A percentile compares a stretch with the other conserved stretches of the same genome.
Conservation (phyloP, 768 basidiomycete species). For the Scleroderma bovista region DNA sequence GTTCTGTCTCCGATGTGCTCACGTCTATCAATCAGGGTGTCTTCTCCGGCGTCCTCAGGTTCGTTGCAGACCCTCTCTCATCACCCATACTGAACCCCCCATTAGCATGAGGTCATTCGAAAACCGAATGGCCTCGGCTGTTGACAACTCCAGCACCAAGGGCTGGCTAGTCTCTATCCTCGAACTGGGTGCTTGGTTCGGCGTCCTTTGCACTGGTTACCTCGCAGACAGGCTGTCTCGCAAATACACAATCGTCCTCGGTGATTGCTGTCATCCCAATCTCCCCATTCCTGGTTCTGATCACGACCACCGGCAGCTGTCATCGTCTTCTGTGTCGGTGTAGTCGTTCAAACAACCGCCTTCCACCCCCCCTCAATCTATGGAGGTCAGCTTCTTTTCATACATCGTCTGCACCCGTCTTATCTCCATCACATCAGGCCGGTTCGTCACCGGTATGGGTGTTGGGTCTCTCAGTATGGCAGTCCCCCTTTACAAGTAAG, state of each 20-base stretch:
- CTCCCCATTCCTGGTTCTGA: slow-evolving; percentile 1
- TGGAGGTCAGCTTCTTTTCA: slow-evolving; percentile 37
- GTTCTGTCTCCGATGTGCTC: not conserved
- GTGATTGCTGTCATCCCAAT: slow-evolving; percentile 25
- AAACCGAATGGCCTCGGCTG: slow-evolving; percentile 49
- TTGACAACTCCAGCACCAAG: slow-evolving; percentile 45
- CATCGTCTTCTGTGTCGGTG: slow-evolving; percentile 61
- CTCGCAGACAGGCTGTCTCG: slow-evolving; percentile 69
- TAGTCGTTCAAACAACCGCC: slow-evolving; percentile 66
- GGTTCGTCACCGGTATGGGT: slow-evolving; percentile 75
- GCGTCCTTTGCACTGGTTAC: slow-evolving; percentile 66
- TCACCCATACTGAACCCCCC: not conserved
- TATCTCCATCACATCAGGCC: slow-evolving; percentile 30
- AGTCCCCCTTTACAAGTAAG: slow-evolving; percentile 71
- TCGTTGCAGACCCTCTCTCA: not conserved
- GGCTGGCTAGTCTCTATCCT: slow-evolving; percentile 74
- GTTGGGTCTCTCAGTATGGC: slow-evolving; percentile 79
- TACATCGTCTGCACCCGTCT: not conserved
- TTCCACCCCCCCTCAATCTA: slow-evolving; percentile 55
- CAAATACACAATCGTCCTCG: slow-evolving; percentile 64
- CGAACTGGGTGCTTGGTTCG: slow-evolving; percentile 72
- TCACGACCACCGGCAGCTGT: slow-evolving; percentile 37
- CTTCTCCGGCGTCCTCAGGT: slow-evolving; percentile 61
- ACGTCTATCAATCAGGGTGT: slow-evolving; percentile 46
- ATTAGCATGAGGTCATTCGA: slow-evolving; percentile 47